Conservation (phyloP, 192 early-diverging fungal species). For the Lobosporangium transversale region DNA sequence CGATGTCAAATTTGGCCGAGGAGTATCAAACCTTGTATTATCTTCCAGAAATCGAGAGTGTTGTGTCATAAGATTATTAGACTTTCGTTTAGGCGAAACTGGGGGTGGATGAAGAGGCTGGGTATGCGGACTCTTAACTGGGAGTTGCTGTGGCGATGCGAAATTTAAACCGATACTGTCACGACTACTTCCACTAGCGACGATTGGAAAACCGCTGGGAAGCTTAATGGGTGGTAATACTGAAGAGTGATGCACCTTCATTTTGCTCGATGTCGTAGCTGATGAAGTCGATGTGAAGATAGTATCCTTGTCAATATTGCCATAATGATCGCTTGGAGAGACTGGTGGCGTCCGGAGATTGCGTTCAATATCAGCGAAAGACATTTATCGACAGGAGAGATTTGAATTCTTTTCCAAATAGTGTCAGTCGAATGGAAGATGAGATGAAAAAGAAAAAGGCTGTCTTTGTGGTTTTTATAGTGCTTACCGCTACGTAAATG, state of each 20-base stretch:
- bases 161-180: conserved; percentile 16
- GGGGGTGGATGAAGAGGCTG: conserved; percentile 28
- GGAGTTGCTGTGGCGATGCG: background rate
- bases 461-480: background rate
- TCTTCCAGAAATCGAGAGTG: conserved; percentile 39
- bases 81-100: conserved; percentile 20
- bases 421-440: background rate
- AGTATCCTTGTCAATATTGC: no score
- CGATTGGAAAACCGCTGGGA: conserved; percentile 22
- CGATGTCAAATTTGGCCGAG: conserved; percentile 25
- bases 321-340: conserved; percentile 12
- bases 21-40: conserved; percentile 44
- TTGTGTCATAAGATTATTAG: conserved; percentile 27
- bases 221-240: conserved; percentile 11
- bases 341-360: conserved; percentile 32
- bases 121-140: background rate
- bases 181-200: conserved; percentile 18
- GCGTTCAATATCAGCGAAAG: conserved; percentile 35
- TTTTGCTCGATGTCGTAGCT: background rate
- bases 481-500: no score
- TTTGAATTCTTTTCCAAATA: background rate
- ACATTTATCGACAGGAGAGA: conserved; percentile 10
- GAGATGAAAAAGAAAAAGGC: background rate
- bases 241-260: background rate
- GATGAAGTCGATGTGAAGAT: no score